Evolutionary conservation across 1,139 yeast genomes (phyloP).

Genomic region (Spencermartinsiella ligniputridi): DNA sequence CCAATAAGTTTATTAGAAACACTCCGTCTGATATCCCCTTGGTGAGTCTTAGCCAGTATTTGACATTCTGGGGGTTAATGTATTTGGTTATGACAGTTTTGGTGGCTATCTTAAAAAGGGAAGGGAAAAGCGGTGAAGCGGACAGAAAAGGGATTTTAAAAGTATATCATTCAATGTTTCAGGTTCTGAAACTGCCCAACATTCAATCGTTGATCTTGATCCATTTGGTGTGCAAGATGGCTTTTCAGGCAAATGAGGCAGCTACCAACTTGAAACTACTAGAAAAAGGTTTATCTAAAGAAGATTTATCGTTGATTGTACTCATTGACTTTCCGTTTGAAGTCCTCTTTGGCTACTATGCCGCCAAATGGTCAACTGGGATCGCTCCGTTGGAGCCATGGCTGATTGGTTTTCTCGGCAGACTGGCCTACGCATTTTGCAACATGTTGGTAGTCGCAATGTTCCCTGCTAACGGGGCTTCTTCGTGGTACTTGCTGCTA

Average conservation of each 20-base stretch:
- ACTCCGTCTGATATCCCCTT: constrained; percentile 62
- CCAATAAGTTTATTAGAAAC: constrained; percentile 71
- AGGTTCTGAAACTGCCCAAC: constrained; percentile 69
- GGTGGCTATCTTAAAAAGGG: constrained; percentile 44
- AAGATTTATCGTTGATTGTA: constrained; percentile 89
- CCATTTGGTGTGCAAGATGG: constrained; percentile 78
- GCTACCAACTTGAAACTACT: constrained; percentile 87
- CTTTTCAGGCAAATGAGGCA: constrained; percentile 93
- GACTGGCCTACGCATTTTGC: constrained; percentile 66
- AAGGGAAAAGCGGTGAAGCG: constrained; percentile 38
- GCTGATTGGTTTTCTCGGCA: constrained; percentile 84
- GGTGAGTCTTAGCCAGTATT: constrained; percentile 67
- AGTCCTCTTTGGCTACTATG: constrained; percentile 89
- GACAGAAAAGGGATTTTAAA: constrained; percentile 35
- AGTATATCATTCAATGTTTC: constrained; percentile 74
- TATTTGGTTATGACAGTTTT: constrained; percentile 65
- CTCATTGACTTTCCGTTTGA: constrained; percentile 95
- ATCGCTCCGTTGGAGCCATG: constrained; percentile 73
- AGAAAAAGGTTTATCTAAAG: constrained; percentile 92
- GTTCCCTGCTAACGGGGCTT: constrained; percentile 56
- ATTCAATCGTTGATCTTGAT: constrained; percentile 71
- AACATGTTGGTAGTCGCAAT: constrained; percentile 70
- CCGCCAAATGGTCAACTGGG: constrained; percentile 91
- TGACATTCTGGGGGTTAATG: constrained; percentile 71
- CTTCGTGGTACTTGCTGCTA: constrained; percentile 52